These are phyloP conservation scores for Macaranga tanarius DNA, from an alignment of 441 rosid species.

Conservation along the genomic window DNA sequence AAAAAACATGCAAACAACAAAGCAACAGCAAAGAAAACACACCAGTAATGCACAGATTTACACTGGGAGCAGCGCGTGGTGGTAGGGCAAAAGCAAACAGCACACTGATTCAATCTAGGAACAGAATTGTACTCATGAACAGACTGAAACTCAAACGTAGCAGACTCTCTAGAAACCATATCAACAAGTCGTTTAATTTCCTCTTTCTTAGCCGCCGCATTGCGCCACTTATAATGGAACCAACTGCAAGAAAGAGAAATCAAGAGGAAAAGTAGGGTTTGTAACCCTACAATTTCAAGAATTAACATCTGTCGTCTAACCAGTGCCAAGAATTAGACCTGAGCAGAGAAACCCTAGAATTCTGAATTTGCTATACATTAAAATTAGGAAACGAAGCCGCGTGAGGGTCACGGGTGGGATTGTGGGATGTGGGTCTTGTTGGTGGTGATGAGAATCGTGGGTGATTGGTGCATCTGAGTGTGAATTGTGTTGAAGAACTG, in stretches of 20 bases:
- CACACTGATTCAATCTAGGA: conserved; percentile 40
- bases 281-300: conserved; percentile 25
- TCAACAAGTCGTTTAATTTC: conserved; percentile 31
- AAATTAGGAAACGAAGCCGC: conserved; percentile 7
- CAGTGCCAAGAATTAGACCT: conserved; percentile 26
- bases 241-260: conserved; percentile 8
- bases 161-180: conserved; percentile 27
- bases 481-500: conserved; percentile 4
- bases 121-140: conserved; percentile 11
- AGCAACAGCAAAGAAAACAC: conserved; percentile 22
- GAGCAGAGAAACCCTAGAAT: conserved; percentile 27
- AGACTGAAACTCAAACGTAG: conserved; percentile 16
- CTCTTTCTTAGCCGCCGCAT: conserved; percentile 26
- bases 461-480: conserved; percentile 2
- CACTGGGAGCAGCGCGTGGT: conserved; percentile 95
- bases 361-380: conserved; percentile 22
- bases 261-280: conserved; percentile 16
- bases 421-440: neutral
- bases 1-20: neutral
- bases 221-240: conserved; percentile 27
- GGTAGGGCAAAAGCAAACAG: conserved; percentile 66
- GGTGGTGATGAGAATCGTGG: neutral
- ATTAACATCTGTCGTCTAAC: conserved; percentile 27
- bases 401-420: neutral
- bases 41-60: conserved; percentile 90